Percentiles rank a stretch among this genome's conserved stretches.
phyloP scores from a whole-genome alignment of 106 monocot genomes.

The Allium cepa region DNA sequence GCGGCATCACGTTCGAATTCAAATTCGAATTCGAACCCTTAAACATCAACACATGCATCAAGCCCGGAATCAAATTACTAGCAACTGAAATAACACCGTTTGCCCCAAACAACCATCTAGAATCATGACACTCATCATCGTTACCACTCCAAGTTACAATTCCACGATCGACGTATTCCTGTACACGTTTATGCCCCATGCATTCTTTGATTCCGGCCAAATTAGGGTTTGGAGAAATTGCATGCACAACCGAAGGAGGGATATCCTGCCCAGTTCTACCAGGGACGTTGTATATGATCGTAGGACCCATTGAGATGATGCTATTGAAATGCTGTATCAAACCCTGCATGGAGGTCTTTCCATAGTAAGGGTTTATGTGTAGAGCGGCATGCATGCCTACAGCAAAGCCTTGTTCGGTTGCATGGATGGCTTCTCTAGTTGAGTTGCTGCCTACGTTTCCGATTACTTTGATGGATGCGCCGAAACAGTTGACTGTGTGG shows the following conservation, averaged over 20 bases:
- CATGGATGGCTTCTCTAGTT: constrained; percentile 81
- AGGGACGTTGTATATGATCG: constrained; percentile 89
- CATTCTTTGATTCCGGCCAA: constrained; percentile 90
- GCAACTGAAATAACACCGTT: constrained; percentile 78
- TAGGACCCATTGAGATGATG: constrained; percentile 84
- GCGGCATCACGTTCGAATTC: constrained; percentile 56
- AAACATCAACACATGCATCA: constrained; percentile 77
- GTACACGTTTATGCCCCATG: constrained; percentile 60
- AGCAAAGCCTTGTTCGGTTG: constrained; percentile 90
- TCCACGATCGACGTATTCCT: constrained; percentile 41
- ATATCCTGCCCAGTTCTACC: constrained; percentile 84
- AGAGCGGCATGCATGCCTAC: constrained; percentile 93
- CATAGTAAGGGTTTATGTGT: constrained; percentile 92
- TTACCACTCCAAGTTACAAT: constrained; percentile 79
- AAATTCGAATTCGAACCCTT: constrained; percentile 40
- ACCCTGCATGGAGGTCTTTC: constrained; percentile 81
- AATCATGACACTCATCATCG: constrained; percentile 73
- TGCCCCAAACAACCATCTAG: constrained; percentile 75
- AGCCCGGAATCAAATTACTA: constrained; percentile 81
- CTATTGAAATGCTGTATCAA: constrained; percentile 61
- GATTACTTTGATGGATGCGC: constrained; percentile 68
- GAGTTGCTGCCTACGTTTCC: constrained; percentile 98
- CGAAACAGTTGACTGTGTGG: constrained; percentile 92
- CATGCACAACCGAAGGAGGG: constrained; percentile 46
- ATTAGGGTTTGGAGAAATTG: constrained; percentile 36